These are phyloP conservation scores for Xylaria grammica DNA, from an alignment of 495 filamentous ascomycete genomes.

Conservation along the genomic window DNA sequence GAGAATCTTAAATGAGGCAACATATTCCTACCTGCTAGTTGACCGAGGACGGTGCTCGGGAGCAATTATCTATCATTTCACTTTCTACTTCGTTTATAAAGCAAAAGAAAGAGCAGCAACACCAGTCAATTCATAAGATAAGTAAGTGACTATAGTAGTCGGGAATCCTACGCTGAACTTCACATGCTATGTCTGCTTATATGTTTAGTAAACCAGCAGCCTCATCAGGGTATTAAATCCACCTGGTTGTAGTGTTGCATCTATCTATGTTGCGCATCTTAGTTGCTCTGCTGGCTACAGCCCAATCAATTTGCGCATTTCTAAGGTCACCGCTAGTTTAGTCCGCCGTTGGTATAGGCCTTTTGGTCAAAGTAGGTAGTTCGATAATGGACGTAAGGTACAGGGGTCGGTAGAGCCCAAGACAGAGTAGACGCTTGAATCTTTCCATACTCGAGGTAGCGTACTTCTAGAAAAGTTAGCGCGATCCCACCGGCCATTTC, in stretches of 20 bases:
- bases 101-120: no score
- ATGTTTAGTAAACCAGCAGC: neutral
- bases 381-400: neutral
- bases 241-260: no score
- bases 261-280: no score
- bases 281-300: neutral
- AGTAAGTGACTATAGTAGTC: no score
- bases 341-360: conserved; percentile 3
- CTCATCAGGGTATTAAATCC: neutral
- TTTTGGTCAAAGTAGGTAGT: neutral
- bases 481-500: conserved; percentile 1
- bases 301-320: conserved; percentile 3
- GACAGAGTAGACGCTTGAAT: neutral
- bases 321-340: conserved; percentile 21
- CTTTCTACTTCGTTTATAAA: no score
- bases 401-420: neutral
- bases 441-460: neutral
- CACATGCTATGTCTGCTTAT: no score
- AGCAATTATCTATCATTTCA: no score
- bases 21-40: no score
- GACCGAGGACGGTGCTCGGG: no score
- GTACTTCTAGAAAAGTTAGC: neutral
- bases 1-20: no score
- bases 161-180: neutral
- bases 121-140: no score